Evolutionary conservation across 169 alveolate genomes (phyloP), one percentile per base, ranked within the genome.

Genomic region (Amoebophrya sp.): DNA sequence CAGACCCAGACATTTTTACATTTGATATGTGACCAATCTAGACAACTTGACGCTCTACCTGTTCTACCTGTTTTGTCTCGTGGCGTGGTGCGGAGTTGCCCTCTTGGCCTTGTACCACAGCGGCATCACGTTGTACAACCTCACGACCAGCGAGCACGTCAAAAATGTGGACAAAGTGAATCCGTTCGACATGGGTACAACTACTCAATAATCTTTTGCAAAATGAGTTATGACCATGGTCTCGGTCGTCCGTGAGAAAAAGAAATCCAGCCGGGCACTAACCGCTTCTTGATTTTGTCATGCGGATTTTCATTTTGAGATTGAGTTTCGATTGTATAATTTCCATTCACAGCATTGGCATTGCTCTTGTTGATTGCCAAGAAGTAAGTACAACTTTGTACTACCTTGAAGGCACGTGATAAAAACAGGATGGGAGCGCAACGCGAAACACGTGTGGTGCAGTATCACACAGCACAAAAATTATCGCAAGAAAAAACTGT

Each of bases 71-170:
- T 66, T 66, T 25, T 66, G 35, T 25, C 32, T 25, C 12, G 18
- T 66, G 10, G 83, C 83, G 83, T 66, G 83, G 83, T 66, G 12
- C 83, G 83, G 83, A 2, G 83, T 66, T 2, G 83, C 35, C 83
- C 83, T 66, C 10, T 25, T 66, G 1, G 83, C 83, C 32, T 25
- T 89, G 77, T 89, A 89, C 55, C 91, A 89, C 40, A 35, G 35
- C 32, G 53, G 66, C 40, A 89, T 89, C 77, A 41, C 83, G 25
- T 35, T 39, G 18, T 66, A 89, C 40, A 89, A 89, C 40, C 91
- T 89, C 18, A 40, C 91, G 29, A 89, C 91, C 91, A 41, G 39
- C 77, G 91, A 89, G 40, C 91, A 89, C 77, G 53, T 89, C 77
- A 89, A 89, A 40, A 53, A 66, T 29, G 53, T 29, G 23, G 53